Evolutionary conservation across 148 eudicot genomes (phyloP).

Genomic region (Mesembryanthemum crystallinum): DNA sequence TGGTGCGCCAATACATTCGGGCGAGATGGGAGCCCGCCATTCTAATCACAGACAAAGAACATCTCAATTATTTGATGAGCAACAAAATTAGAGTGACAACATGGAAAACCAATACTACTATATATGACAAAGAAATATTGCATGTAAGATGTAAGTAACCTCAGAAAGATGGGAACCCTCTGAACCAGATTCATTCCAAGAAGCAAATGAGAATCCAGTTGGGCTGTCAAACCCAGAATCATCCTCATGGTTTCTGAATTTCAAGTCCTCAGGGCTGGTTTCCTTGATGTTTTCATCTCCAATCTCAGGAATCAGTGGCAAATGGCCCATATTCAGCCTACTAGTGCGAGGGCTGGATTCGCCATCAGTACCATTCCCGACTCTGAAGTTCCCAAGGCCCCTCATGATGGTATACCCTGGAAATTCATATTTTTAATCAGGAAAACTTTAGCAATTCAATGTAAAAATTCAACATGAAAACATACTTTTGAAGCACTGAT

Average conservation of each 20-base stretch:
- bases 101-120: not conserved
- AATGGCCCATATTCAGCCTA: constrained; percentile 40
- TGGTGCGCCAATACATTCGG: constrained; percentile 60
- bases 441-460: not conserved
- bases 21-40: constrained; percentile 39
- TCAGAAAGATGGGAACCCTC: constrained; percentile 34
- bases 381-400: constrained; percentile 39
- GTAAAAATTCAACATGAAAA: not conserved
- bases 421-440: not conserved
- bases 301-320: constrained; percentile 60
- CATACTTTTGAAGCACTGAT: not conserved
- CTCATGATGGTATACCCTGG: constrained; percentile 39
- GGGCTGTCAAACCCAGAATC: constrained; percentile 36
- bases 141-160: constrained; percentile 28
- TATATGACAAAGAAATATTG: not conserved
- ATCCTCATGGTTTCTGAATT: constrained; percentile 31
- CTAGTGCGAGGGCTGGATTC: constrained; percentile 37
- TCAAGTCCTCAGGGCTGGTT: constrained; percentile 27
- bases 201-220: constrained; percentile 38
- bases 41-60: constrained; percentile 33
- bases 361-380: constrained; percentile 35
- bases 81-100: not conserved
- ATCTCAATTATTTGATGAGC: not conserved
- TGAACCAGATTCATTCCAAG: constrained; percentile 49
- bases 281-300: constrained; percentile 40